phyloP scores from a whole-genome alignment of 2,329 filamentous ascomycete genomes.

The Podosphaera fusca region DNA sequence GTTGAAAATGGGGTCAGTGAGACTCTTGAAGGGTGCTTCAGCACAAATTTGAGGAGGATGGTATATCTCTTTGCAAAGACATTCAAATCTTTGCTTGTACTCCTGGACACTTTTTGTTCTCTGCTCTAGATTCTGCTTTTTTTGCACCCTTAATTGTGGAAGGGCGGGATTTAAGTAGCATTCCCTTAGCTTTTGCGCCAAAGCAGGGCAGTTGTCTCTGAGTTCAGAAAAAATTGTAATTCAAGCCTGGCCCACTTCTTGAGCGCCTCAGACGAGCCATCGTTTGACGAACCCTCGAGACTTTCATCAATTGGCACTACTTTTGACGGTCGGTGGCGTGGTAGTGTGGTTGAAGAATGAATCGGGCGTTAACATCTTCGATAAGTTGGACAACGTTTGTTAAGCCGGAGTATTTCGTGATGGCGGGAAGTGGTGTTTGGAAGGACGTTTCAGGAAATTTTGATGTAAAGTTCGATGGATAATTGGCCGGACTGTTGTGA shows the following conservation, averaged over 20 bases:
- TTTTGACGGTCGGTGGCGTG: neutral
- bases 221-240: neutral
- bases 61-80: neutral
- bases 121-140: neutral
- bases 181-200: neutral
- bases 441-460: too few relatives aligned
- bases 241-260: neutral
- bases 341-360: neutral
- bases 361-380: neutral
- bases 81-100: neutral
- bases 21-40: neutral
- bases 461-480: too few relatives aligned
- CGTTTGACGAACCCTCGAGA: neutral
- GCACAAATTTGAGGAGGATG: neutral
- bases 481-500: too few relatives aligned
- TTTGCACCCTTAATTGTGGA: neutral
- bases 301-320: neutral
- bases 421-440: neutral
- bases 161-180: neutral
- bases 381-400: neutral
- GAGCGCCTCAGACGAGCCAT: neutral
- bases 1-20: neutral
- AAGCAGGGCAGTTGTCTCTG: neutral
- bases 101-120: neutral
- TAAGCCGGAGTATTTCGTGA: neutral